Base-by-base conservation (phyloP, 75 land plant genomes). In the Picea sitchensis region DNA sequence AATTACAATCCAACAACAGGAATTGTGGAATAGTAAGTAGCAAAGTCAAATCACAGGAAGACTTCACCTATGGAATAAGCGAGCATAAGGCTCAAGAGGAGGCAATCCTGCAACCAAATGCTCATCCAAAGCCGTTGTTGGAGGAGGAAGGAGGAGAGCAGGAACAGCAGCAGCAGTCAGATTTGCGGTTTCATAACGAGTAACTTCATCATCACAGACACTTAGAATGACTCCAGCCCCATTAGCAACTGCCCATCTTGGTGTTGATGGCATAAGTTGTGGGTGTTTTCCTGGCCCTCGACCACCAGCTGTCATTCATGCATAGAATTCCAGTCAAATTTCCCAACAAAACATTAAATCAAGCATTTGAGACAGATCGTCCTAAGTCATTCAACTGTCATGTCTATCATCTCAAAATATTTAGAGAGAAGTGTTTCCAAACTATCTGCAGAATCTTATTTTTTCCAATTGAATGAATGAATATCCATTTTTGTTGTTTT, bases 161-260 rank as follows among this genome's bases (percentile, higher is more conserved):
- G 98, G 98, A 60, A 95, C 98, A 77, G 98, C 96, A 77, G 88
- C 96, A 68, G 96, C 96, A 14, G 95, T 95, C 64, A 95, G 78
- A 79, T 90, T 90, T 51, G 95, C 92, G 12, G 96, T 93, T 74
- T 95, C 93, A 83, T 95, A 93, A 41, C 96, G 90, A 69, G 88
- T 78, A 73, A 95, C 93, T 84, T 95, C 98, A 36, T 95, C 93
- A 79, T 95, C 96, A 82, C 96, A 95, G 23, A 95, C 98, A 83
- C 93, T 91, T 61, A 93, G 81, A 67, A 95, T 95, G 47, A 95
- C 98, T 75, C 97, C 95, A 79, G 98, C 98, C 61, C 98, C 98
- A 87, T 95, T 93, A 21, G 98, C 98, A 78, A 95, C 98, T 58
- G 98, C 98, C 98, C 98, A 95, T 58, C 98, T 86, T 78, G 98